Percentiles rank a stretch among this genome's conserved stretches.
Evolutionary conservation across 306 rosid species (phyloP).

Genomic region (Quercus mongolica): DNA sequence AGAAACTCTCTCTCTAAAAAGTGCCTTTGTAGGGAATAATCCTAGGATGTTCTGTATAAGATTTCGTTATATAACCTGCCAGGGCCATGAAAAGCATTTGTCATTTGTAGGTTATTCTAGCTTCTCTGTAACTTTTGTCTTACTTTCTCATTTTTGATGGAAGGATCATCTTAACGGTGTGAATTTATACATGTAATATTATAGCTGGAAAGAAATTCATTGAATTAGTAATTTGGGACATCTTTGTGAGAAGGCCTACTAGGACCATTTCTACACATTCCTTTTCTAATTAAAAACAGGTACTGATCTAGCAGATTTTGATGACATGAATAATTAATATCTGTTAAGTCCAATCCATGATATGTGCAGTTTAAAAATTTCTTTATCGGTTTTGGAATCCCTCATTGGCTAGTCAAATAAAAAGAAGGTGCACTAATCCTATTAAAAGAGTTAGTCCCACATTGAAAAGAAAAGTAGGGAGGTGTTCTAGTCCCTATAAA

Average conservation of each 20-base stretch:
- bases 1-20: not conserved
- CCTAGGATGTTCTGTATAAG: not conserved
- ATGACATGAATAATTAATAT: not conserved
- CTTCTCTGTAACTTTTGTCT: not conserved
- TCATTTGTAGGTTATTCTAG: not conserved
- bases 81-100: not conserved
- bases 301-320: not conserved
- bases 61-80: not conserved
- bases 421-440: no score
- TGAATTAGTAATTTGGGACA: not conserved
- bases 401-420: no score
- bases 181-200: not conserved
- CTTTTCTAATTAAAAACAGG: not conserved
- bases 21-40: not conserved
- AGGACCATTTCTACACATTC: not conserved
- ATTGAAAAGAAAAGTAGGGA: no score
- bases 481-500: no score
- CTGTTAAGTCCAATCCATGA: no score
- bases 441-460: no score
- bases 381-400: no score
- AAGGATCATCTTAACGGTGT: not conserved
- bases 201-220: not conserved
- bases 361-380: no score
- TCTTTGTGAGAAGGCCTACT: not conserved
- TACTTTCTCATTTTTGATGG: not conserved